Evolutionary conservation across 139 green algal genomes (phyloP).

Genomic region (Monoraphidium neglectum): DNA sequence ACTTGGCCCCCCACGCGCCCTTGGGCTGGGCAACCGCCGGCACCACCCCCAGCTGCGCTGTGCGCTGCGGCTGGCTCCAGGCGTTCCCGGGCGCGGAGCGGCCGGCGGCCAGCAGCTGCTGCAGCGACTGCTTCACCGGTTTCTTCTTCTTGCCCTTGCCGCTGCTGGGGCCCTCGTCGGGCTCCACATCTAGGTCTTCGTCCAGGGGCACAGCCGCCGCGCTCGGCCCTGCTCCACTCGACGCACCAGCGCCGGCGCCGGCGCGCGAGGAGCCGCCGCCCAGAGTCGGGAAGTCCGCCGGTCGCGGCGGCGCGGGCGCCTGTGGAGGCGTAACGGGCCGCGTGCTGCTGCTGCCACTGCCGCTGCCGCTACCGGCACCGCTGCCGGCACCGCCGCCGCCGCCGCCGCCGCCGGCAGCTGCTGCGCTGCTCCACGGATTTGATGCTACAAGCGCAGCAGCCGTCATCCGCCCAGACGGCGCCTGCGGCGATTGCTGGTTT

Average conservation of each 20-base stretch:
- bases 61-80: constrained; percentile 25
- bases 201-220: background rate
- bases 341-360: constrained; percentile 4
- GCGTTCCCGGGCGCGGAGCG: constrained; percentile 21
- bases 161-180: background rate
- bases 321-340: background rate
- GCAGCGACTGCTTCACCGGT: constrained; percentile 2
- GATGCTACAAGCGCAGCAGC: background rate
- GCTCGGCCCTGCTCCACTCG: background rate
- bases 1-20: constrained; percentile 3
- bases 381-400: background rate
- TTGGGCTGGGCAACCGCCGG: background rate
- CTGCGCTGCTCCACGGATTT: background rate
- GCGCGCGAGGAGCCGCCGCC: background rate
- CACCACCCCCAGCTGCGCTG: background rate
- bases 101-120: constrained; percentile 13
- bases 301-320: background rate
- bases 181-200: background rate
- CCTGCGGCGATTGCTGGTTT: background rate
- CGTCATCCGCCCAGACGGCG: background rate
- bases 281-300: background rate
- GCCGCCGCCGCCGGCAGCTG: background rate
- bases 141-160: constrained; percentile 26
- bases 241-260: background rate
- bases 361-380: background rate